Evolutionary conservation across 2,329 filamentous ascomycete species (phyloP), one percentile per base, ranked within the genome.

Genomic region (Hymenoscyphus scutula): DNA sequence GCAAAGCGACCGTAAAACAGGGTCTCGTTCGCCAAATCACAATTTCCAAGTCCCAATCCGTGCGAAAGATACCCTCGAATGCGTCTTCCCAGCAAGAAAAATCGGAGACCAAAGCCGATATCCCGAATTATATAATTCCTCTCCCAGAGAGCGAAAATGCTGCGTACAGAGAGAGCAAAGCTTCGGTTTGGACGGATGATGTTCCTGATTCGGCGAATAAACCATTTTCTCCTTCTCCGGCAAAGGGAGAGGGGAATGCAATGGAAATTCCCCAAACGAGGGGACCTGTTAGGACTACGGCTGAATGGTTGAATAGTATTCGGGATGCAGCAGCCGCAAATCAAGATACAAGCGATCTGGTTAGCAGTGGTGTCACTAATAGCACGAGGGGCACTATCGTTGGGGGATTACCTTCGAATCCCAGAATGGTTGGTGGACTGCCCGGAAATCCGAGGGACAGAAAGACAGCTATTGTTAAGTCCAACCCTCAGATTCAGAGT

Each of bases 181-280:
- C 64, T n/a, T 68, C 64, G 30, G 60, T 67, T 25, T 72, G 71
- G 71, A 72, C 68, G 2, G 70, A 73, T 51, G 71, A 71, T 17
- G 45, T 66, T 1, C 65, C 63, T 2, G 60, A 63, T 27, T 48
- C 62, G 11, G 54, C 45, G 5, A 57, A 48, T 48, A 10, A 7
- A 25, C n/a, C 41, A 11, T 8, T 19, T 48, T 23, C n/a, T 10
- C 41, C 41, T 48, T 48, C n/a, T 48, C 41, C 41, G 23, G 10
- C 65, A 61, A 4, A 8, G 27, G 23, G 60, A 25, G 29, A n/a
- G n/a, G 5, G 41, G 45, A 7, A 25, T 29, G 23, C 37, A 23
- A 66, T 68, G 65, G 57, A 58, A 0, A 54, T 69, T 3, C 67
- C 69, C 1, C 13, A 57, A 4, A 59, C 65, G 3, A 34, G 23